Evolutionary conservation across 495 filamentous ascomycete species (phyloP), one percentile per base, ranked within the genome.

Genomic region (Xylaria venustula): DNA sequence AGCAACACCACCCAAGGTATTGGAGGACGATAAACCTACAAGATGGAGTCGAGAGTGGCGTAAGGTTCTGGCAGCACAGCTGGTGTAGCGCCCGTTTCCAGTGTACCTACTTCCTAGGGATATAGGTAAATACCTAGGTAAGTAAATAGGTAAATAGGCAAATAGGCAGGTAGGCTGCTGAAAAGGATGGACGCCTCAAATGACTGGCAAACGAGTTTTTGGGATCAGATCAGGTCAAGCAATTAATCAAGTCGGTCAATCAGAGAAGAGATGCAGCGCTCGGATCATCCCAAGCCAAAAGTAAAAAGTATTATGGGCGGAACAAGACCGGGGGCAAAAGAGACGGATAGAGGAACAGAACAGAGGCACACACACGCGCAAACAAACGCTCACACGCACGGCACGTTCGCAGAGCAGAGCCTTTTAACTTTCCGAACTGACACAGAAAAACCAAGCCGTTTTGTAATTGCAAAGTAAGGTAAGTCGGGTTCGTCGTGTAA

Each of bases 221-320:
- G 45, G 15, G 32, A 46, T 26, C 41, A 46, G 41, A 47, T 42
- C 12, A 26, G 22, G 26, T 19, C 45, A 40, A 40, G n/a, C n/a
- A 57, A 15, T 55, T 25, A 47, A 22, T 56, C 23, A 46, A 50
- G n/a, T 25, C n/a, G n/a, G n/a, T 51, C 56, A 42, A 51, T 59
- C 57, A 17, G 47, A 60, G 28, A 47, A 14, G 47, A 45, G 46
- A 60, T 34, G 57, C 56, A 45, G 49, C 48, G 57, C 57, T 60
- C 57, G 49, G 49, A 52, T 42, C 37, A 47, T 37, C n/a, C n/a
- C n/a, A n/a, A n/a, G n/a, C n/a, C n/a, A n/a, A n/a, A 60, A 45
- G 36, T 23, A 40, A 19, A 45, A 51, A 34, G 57, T 36, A 42
- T 34, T 25, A 41, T 44, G 17, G 40, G 36, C 47, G 45, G 57